Percentiles rank a stretch among this genome's conserved stretches.
Evolutionary conservation across 202 grass and related monocot species (phyloP).

Genomic region (Panicum virgatum): DNA sequence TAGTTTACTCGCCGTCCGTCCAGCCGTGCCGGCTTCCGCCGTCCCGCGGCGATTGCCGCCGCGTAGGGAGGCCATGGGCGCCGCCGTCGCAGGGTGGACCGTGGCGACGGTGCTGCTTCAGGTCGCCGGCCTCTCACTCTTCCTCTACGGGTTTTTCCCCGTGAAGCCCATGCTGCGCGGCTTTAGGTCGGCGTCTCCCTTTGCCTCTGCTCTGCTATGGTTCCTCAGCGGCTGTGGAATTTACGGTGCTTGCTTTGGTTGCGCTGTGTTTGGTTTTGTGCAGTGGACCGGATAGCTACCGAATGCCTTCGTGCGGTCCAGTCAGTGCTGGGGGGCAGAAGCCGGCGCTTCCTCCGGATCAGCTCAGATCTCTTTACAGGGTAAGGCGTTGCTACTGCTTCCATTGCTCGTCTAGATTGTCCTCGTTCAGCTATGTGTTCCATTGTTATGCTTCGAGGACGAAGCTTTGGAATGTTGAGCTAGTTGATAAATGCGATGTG

Average conservation of each 20-base stretch:
- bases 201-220: not conserved
- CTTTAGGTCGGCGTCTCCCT: conserved; percentile 57
- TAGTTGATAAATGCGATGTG: conserved; percentile 9
- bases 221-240: conserved; percentile 13
- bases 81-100: conserved; percentile 46
- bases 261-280: not conserved
- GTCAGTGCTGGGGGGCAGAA: conserved; percentile 15
- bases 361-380: conserved; percentile 73
- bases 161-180: conserved; percentile 82
- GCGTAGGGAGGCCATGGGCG: conserved; percentile 38
- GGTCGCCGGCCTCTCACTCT: conserved; percentile 67
- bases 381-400: conserved; percentile 39
- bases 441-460: not conserved
- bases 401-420: not conserved
- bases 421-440: not conserved
- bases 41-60: conserved; percentile 39
- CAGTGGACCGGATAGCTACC: conserved; percentile 83
- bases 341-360: conserved; percentile 40
- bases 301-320: conserved; percentile 58
- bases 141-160: conserved; percentile 87
- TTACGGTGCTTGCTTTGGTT: not conserved
- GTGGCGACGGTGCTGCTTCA: conserved; percentile 65
- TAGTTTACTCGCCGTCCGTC: not conserved
- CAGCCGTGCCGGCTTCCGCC: conserved; percentile 3
- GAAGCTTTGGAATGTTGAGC: not conserved